phyloP scores from a whole-genome alignment of 441 rosid genomes.

The Gossypium davidsonii region DNA sequence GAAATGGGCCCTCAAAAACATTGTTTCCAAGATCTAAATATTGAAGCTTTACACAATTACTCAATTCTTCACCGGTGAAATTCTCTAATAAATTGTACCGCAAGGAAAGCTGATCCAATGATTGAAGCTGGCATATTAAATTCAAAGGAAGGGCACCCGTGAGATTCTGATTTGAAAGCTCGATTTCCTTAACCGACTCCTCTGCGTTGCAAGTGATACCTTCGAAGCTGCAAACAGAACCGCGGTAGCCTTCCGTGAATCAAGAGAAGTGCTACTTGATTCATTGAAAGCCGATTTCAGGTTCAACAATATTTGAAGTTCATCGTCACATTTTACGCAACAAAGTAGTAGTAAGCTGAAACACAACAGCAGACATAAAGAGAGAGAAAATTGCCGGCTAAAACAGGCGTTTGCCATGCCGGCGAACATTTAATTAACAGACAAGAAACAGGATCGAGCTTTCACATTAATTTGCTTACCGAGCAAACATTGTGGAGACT shows the following conservation, averaged over 20 bases:
- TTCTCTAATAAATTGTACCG: conserved; percentile 49
- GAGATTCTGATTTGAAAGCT: conserved; percentile 52
- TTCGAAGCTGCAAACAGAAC: conserved; percentile 36
- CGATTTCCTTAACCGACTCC: conserved; percentile 50
- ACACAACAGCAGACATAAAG: conserved; percentile 27
- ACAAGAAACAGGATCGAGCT: too few species aligned
- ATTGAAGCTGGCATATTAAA: conserved; percentile 54
- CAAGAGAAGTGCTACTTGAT: conserved; percentile 34
- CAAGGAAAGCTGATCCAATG: conserved; percentile 55
- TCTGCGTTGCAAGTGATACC: conserved; percentile 55
- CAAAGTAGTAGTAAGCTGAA: conserved; percentile 16
- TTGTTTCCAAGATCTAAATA: conserved; percentile 81
- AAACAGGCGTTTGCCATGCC: conserved; percentile 23
- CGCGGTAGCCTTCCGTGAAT: conserved; percentile 42
- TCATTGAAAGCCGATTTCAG: conserved; percentile 36
- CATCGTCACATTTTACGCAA: conserved; percentile 44
- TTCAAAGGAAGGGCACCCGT: conserved; percentile 46
- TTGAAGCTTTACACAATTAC: conserved; percentile 44
- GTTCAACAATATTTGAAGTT: conserved; percentile 43
- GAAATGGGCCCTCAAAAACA: conserved; percentile 51
- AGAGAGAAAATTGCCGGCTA: neutral
- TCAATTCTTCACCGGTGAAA: conserved; percentile 29
- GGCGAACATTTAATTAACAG: neutral
- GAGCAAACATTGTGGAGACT: too few species aligned
- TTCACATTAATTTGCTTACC: too few species aligned